Base-by-base conservation (phyloP, 1,284 basidiomycete species). In the Rhizoctonia solani region DNA sequence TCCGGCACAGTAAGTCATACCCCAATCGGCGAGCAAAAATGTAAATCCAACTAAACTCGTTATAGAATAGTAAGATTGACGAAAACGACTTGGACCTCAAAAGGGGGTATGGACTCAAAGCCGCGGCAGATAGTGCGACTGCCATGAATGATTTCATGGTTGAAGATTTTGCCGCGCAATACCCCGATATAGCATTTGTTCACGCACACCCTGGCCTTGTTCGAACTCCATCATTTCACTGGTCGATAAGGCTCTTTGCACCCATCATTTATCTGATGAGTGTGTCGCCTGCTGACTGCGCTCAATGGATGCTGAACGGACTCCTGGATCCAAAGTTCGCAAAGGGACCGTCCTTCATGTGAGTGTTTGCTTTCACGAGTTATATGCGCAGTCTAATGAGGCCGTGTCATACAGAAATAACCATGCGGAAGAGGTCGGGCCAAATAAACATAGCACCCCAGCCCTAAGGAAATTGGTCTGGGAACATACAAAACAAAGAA, bases 61-160 rank as follows among this genome's bases (percentile, higher is more conserved):
- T 37, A 25, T 70, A 73, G 21, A 80, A 80, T 2, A 75, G 74
- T 1, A 68, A 73, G 5, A 75, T 83, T 14, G 74, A 81, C 58
- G 54, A 77, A 68, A 72, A 80, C 29, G 81, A 84, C 66, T 71
- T 83, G 4, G 81, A 78, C 11, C 69, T 83, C 69, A 80, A 81
- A 73, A 80, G 79, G 63, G 72, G 68, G 1, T 83, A 77, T 68
- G 76, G 76, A 0, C 21, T 78, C 1, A 44, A 67, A 1, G 75
- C 74, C 4, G 79, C 78, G 2, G 77, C 72, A 4, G 32, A 74
- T 2, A 68, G 74, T 34, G 74, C 76, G 5, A 75, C 77, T 1
- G 80, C 81, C 0, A 82, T 81, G 69, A 83, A 78, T 66, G 81
- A 83, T 71, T 70, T 81, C 25, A 80, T 81, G 77, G 70, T 82